Conservation (phyloP, 2,329 filamentous ascomycete genomes). For the Fusarium sp. region DNA sequence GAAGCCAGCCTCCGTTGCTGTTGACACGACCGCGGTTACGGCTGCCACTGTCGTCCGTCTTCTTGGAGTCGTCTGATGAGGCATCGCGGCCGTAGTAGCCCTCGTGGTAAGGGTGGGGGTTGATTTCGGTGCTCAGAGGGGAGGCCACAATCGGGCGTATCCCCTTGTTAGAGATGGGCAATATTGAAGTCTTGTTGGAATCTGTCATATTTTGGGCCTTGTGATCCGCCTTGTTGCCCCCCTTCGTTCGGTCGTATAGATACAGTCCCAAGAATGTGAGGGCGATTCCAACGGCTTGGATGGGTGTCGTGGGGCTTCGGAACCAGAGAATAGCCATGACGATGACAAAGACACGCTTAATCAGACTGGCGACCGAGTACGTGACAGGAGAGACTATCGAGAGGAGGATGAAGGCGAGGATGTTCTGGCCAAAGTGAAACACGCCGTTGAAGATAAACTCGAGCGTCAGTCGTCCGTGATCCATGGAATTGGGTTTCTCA, state of each 20-base stretch:
- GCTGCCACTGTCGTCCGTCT: constrained; percentile 62
- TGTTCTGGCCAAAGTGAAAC: constrained; percentile 96
- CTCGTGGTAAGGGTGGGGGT: constrained; percentile 57
- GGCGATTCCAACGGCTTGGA: constrained; percentile 86
- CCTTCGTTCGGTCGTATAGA: constrained; percentile 92
- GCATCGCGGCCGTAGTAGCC: constrained; percentile 55
- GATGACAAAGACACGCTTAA: constrained; percentile 98
- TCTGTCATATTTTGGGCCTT: constrained; percentile 75
- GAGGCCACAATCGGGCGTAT: constrained; percentile 37
- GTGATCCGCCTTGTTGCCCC: constrained; percentile 88
- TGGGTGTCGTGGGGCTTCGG: constrained; percentile 83
- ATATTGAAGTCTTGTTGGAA: constrained; percentile 59
- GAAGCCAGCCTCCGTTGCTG: constrained; percentile 69
- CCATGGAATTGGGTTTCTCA: constrained; percentile 73
- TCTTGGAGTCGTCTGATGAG: constrained; percentile 63
- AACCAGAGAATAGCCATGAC: constrained; percentile 97
- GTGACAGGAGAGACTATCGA: constrained; percentile 96
- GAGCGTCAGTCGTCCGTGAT: constrained; percentile 78
- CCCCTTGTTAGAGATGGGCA: constrained; percentile 71
- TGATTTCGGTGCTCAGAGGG: constrained; percentile 42
- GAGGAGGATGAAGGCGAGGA: constrained; percentile 91
- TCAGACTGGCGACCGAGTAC: constrained; percentile 94
- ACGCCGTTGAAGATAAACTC: constrained; percentile 98
- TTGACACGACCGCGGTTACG: constrained; percentile 56
- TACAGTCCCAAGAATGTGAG: constrained; percentile 95